These are phyloP conservation scores for Pseudozyma sp. DNA, from an alignment of 1,284 basidiomycete genomes.

Conservation along the genomic window DNA sequence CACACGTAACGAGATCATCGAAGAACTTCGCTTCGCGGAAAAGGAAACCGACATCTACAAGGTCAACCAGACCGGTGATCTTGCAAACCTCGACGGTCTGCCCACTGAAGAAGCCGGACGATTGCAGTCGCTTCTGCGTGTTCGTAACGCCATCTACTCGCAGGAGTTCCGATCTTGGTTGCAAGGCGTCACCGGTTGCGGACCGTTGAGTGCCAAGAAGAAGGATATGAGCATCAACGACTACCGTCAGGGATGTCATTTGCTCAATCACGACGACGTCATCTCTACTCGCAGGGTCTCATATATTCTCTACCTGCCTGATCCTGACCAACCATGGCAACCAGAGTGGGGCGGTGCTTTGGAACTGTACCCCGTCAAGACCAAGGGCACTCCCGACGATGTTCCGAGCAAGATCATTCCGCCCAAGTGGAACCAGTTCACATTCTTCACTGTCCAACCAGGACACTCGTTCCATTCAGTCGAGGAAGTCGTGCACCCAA, in stretches of 20 bases:
- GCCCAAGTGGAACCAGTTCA: constrained; percentile 89
- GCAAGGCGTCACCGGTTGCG: constrained; percentile 89
- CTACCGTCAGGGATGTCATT: constrained; percentile 85
- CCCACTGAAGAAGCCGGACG: constrained; percentile 58
- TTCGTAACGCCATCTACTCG: constrained; percentile 94
- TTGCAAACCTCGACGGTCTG: constrained; percentile 90
- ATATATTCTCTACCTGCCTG: constrained; percentile 96
- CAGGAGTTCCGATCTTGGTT: constrained; percentile 84
- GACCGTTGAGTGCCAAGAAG: constrained; percentile 87
- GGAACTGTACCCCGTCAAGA: constrained; percentile 83
- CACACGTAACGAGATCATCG: constrained; percentile 83
- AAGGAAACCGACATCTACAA: constrained; percentile 99
- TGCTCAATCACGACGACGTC: constrained; percentile 83
- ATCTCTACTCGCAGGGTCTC: constrained; percentile 94
- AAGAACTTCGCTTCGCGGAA: constrained; percentile 89
- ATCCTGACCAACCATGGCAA: constrained; percentile 79
- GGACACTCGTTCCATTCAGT: constrained; percentile 96
- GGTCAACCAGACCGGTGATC: constrained; percentile 97
- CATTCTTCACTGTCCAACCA: constrained; percentile 88
- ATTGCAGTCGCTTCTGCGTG: constrained; percentile 72
- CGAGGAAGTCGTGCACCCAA: constrained; percentile 79
- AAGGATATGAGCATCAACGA: constrained; percentile 96
- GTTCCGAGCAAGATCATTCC: constrained; percentile 61
- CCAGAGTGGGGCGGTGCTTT: constrained; percentile 89
- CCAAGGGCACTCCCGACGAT: constrained; percentile 58